Conservation (phyloP, 1,284 basidiomycete species). For the Ceratobasidium theobromae region DNA sequence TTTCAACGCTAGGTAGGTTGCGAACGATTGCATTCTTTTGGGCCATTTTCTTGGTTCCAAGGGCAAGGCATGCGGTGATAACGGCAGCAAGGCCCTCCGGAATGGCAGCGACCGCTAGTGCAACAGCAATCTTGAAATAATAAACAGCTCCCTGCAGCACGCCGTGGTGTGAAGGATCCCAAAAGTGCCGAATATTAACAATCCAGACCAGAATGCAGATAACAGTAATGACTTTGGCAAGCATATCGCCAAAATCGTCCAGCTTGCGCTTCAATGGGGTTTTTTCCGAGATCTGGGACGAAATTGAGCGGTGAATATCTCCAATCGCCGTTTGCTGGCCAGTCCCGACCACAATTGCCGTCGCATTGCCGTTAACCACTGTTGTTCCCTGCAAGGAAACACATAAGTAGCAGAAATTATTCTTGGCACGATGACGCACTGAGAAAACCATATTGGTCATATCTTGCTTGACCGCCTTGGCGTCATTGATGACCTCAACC, state of each 20-base stretch:
- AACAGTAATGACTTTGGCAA: constrained; percentile 93
- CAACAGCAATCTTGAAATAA: constrained; percentile 98
- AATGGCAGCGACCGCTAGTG: constrained; percentile 92
- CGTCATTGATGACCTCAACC: constrained; percentile 63
- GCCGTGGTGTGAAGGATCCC: constrained; percentile 88
- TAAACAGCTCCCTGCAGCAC: constrained; percentile 90
- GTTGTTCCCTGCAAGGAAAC: constrained; percentile 71
- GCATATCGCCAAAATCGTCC: constrained; percentile 93
- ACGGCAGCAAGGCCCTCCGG: constrained; percentile 95
- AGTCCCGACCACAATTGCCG: constrained; percentile 82
- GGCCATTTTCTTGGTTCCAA: constrained; percentile 97
- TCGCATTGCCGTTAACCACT: constrained; percentile 86
- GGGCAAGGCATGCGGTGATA: constrained; percentile 92
- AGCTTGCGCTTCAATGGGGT: constrained; percentile 94
- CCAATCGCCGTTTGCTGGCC: constrained; percentile 88
- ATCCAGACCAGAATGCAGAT: constrained; percentile 96
- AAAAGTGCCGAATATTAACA: constrained; percentile 91
- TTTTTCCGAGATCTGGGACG: constrained; percentile 86
- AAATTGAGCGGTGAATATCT: constrained; percentile 92
- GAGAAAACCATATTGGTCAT: constrained; percentile 95
- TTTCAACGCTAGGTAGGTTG: constrained; percentile 95
- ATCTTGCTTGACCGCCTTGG: constrained; percentile 88
- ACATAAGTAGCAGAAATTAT: not conserved
- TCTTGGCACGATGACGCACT: constrained; percentile 49
- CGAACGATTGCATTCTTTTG: constrained; percentile 96